Percentiles rank a stretch among this genome's conserved stretches.
Evolutionary conservation across 2,329 filamentous ascomycete genomes (phyloP).

Genomic region (Penicillium expansum): DNA sequence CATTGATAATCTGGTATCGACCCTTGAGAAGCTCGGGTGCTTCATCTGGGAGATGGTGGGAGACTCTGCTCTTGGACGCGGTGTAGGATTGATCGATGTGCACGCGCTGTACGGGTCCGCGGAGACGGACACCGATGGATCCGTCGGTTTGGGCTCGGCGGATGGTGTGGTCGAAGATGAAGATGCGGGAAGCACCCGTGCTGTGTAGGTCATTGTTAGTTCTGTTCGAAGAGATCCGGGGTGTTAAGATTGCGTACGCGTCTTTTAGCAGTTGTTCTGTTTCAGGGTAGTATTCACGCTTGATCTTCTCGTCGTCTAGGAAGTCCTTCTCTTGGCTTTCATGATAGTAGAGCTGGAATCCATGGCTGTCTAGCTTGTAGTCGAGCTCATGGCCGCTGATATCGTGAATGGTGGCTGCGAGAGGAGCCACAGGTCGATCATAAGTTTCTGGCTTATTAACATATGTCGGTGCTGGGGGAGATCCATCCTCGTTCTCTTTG

Average conservation of each 20-base stretch:
- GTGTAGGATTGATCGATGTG: conserved; percentile 52
- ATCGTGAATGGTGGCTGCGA: conserved; percentile 42
- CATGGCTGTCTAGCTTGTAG: conserved; percentile 48
- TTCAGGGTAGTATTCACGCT: conserved; percentile 46
- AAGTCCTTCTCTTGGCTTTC: conserved; percentile 39
- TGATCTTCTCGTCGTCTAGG: conserved; percentile 44
- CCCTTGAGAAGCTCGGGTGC: conserved; percentile 44
- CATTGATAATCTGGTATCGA: conserved; percentile 52
- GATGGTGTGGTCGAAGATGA: conserved; percentile 54
- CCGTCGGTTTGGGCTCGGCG: conserved; percentile 38
- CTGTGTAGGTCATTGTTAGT: conserved; percentile 17
- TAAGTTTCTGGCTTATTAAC: conserved; percentile 41
- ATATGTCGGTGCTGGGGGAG: conserved; percentile 41
- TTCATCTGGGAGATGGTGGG: conserved; percentile 46
- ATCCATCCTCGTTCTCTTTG: conserved; percentile 45
- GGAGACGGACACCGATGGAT: conserved; percentile 32
- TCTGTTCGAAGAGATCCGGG: not conserved
- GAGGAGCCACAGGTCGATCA: conserved; percentile 40
- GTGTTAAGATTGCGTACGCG: conserved; percentile 24
- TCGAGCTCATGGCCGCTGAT: conserved; percentile 44
- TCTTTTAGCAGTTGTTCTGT: conserved; percentile 48
- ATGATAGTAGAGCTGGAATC: conserved; percentile 47
- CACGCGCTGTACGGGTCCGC: conserved; percentile 51
- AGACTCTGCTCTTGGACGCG: conserved; percentile 44
- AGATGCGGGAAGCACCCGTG: conserved; percentile 44